Base-by-base conservation (phyloP, 768 basidiomycete species). In the Xerocomellus dryophilus region DNA sequence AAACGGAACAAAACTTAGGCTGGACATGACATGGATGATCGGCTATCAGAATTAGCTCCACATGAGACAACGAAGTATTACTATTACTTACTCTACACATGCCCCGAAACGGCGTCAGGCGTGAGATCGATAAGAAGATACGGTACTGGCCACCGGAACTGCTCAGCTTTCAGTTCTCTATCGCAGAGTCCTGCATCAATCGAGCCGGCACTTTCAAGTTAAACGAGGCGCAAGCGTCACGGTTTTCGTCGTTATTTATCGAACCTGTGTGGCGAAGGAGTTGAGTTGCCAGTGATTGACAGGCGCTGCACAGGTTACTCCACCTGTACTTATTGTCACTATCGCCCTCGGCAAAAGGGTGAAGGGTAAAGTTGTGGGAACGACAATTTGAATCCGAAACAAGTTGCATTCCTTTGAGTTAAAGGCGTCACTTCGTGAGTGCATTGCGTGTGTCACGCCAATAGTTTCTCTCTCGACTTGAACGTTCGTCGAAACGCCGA, bases 321-420 rank as follows among this genome's bases (percentile, higher is more conserved):
- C 50, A 52, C 57, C 11, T 11, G 39, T 60, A 43, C 31, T 23
- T 23, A 25, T 25, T 44, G 61, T 53, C 53, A 59, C 20, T 7
- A 23, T 41, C 31, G 34, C 52, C 47, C 48, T 55, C 57, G 61
- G 54, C 43, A 55, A 36, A 47, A 34, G 25, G 29, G 29, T 29
- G 9, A 25, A 25, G 25, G 25, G 9, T 11, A 34, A 35, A 25
- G 25, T 27, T 34, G 54, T 63, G 61, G 49, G 57, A 60, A 57
- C 44, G 54, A 17, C 20, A 15, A 29, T 23, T 53, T 57, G 36
- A 40, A 50, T 29, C 42, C 27, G n/a, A 43, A 36, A 41, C 40
- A 44, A 38, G 27, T 35, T 18, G 47, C 14, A 40, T 35, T 53
- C 38, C 25, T 44, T 41, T 20, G 14, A 23, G 15, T 23, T 7